These are phyloP conservation scores for Forsythia viridissima DNA, from an alignment of 257 asterid genomes.

Conservation along the genomic window DNA sequence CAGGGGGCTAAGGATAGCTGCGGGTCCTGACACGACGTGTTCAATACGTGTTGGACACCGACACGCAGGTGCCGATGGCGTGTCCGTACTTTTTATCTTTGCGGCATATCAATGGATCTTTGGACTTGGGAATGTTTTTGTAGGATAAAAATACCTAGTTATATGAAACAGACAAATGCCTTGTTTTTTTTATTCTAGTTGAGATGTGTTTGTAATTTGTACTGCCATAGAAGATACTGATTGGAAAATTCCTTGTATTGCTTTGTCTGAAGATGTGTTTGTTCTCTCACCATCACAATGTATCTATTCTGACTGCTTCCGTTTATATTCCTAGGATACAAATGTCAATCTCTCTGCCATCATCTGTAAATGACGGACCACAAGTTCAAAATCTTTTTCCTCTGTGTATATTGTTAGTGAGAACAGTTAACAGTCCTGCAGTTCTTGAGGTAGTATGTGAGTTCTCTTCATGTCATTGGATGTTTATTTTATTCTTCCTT, in stretches of 20 bases:
- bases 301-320: constrained; percentile 6
- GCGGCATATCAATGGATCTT: too few species aligned
- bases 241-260: constrained; percentile 10
- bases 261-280: background rate
- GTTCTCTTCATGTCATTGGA: constrained; percentile 18
- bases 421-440: constrained; percentile 57
- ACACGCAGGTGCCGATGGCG: too few species aligned
- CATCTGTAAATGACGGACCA: constrained; percentile 60
- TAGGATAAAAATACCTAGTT: too few species aligned
- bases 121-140: too few species aligned
- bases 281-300: constrained; percentile 14
- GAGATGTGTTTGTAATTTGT: background rate
- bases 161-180: too few species aligned
- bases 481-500: constrained; percentile 19
- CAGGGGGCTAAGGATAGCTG: too few species aligned
- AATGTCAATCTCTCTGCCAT: constrained; percentile 74
- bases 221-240: background rate
- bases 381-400: constrained; percentile 74
- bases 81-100: too few species aligned
- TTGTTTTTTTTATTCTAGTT: too few species aligned
- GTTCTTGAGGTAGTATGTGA: constrained; percentile 61
- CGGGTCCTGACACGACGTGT: too few species aligned
- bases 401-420: constrained; percentile 78
- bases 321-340: constrained; percentile 57
- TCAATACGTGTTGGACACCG: too few species aligned